phyloP scores from a whole-genome alignment of 768 basidiomycete species.

The Pholiota molesta region DNA sequence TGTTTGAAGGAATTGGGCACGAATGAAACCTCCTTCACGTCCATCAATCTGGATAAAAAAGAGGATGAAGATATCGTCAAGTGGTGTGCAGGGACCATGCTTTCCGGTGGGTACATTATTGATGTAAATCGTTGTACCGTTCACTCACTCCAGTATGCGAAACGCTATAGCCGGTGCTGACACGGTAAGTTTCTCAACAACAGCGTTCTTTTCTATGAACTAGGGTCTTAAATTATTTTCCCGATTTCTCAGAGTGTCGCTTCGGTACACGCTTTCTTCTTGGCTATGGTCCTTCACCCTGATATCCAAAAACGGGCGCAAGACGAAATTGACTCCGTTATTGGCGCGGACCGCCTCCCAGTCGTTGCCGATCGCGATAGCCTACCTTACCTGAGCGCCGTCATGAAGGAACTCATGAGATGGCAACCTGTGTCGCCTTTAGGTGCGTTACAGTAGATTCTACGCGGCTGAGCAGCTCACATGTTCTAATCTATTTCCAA shows the following conservation, averaged over 20 bases:
- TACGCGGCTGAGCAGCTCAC: not conserved
- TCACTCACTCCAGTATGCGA: not conserved
- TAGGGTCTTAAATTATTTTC: not conserved
- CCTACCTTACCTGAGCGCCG: slow-evolving; percentile 36
- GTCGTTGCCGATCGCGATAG: slow-evolving; percentile 31
- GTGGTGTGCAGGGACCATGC: slow-evolving; percentile 25
- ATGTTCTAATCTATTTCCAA: not conserved
- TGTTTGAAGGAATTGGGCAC: slow-evolving; percentile 16
- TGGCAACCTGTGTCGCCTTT: slow-evolving; percentile 35
- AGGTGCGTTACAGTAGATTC: slow-evolving; percentile 29
- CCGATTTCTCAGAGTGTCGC: slow-evolving; percentile 26
- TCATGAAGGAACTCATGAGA: slow-evolving; percentile 38
- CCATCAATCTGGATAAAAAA: slow-evolving; percentile 22
- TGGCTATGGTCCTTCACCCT: slow-evolving; percentile 38
- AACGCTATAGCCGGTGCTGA: slow-evolving; percentile 29
- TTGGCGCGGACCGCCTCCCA: slow-evolving; percentile 36
- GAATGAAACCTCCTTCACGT: slow-evolving; percentile 21
- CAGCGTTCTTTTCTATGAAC: not conserved
- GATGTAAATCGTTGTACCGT: not conserved
- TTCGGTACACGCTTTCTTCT: slow-evolving; percentile 33
- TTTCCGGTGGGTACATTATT: slow-evolving; percentile 19
- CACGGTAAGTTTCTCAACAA: slow-evolving; percentile 20
- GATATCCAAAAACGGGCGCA: slow-evolving; percentile 37
- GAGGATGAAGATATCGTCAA: slow-evolving; percentile 28
- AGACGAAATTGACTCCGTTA: slow-evolving; percentile 38